Evolutionary conservation across 2,329 filamentous ascomycete species (phyloP).

Genomic region (Aspergillus fijiensis): DNA sequence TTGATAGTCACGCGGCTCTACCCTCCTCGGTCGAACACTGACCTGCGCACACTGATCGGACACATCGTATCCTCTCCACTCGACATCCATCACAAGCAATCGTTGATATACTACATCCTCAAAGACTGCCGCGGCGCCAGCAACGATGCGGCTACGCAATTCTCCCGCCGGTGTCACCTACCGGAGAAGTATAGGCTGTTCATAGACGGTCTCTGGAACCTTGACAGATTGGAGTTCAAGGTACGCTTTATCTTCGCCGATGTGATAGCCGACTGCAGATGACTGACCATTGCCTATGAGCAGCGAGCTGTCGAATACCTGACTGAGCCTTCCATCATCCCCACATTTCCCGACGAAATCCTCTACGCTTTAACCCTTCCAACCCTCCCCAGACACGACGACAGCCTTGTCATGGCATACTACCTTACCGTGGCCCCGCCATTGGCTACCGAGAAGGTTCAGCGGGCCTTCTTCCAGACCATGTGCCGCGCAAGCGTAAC

Average conservation of each 20-base stretch:
- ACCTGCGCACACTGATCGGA: constrained; percentile 68
- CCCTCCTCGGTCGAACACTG: constrained; percentile 68
- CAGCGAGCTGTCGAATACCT: constrained; percentile 71
- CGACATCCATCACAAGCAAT: constrained; percentile 74
- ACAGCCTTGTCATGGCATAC: constrained; percentile 70
- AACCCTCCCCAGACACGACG: constrained; percentile 59
- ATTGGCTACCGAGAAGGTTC: constrained; percentile 61
- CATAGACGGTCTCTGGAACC: constrained; percentile 77
- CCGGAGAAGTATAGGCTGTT: constrained; percentile 76
- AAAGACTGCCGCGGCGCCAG: constrained; percentile 65
- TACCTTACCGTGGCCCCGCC: constrained; percentile 74
- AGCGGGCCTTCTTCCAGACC: constrained; percentile 68
- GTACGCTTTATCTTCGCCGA: constrained; percentile 39
- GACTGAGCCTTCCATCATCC: constrained; percentile 73
- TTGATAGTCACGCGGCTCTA: constrained; percentile 62
- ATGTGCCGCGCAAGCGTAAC: constrained; percentile 66
- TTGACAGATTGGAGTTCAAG: constrained; percentile 70
- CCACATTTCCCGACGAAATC: constrained; percentile 82
- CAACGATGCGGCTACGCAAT: constrained; percentile 53
- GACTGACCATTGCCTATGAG: constrained; percentile 14
- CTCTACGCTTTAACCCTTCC: constrained; percentile 64
- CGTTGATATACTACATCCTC: constrained; percentile 79
- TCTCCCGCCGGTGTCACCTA: constrained; percentile 64
- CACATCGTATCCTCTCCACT: constrained; percentile 65
- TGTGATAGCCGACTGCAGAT: neutral